Base-by-base conservation (phyloP, 768 basidiomycete species). In the Collybia mongolica region DNA sequence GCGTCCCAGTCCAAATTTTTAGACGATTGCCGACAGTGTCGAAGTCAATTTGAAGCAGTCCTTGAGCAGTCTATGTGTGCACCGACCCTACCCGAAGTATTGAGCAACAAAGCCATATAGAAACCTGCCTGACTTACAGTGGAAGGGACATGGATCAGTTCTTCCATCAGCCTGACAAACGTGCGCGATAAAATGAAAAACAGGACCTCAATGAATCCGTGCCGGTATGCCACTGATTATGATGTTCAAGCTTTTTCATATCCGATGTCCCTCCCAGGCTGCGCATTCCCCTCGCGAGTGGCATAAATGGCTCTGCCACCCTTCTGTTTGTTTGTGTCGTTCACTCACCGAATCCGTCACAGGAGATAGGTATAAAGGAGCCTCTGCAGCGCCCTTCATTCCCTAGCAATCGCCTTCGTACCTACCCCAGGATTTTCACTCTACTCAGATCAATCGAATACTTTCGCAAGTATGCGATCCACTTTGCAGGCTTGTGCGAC, bases 251-350 rank as follows among this genome's bases (percentile, higher is more conserved):
- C 17, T 39, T 23, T 12, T 23, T 46, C 44, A 36, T 36, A n/a
- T 46, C 44, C 44, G 46, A 47, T 46, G 22, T 24, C n/a, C 35
- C 6, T 12, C 20, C 45, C 14, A 11, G 32, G 11, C 11, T 14
- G 11, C 32, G 15, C 28, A 32, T 20, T 26, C 5, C 23, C 17
- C 4, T 39, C 32, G 18, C 46, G n/a, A 47, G 46, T 47, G 18
- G 46, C 46, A 19, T 47, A 47, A 47, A 26, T 47, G 23, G 38
- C 46, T 36, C 46, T 17, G 35, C 45, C 22, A 38, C 15, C 22
- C 14, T n/a, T 15, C 32, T 47, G 15, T 39, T 39, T 32, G 20
- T 46, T 20, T 22, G 15, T 22, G 1, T 17, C 19, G 29, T 12
- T 19, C 15, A 36, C 7, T 23, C 4, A 23, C 32, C 17, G 5